Evolutionary conservation across 164 flowering plant species (phyloP), one percentile per base, ranked within the genome.

Genomic region (Magnolia kwangsiensis): DNA sequence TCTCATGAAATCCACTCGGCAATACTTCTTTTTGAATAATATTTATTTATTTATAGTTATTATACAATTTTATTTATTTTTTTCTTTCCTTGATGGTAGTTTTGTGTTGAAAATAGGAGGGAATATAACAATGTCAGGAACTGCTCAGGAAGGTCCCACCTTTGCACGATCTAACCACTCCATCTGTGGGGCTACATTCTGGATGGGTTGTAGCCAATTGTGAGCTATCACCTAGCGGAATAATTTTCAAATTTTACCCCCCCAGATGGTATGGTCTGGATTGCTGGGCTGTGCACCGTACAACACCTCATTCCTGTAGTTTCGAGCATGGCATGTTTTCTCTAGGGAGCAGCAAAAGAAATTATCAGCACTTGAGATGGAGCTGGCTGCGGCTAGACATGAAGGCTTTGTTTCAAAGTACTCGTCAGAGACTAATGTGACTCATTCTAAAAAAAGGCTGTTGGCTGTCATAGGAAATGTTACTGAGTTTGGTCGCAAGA

Each of bases 261-360:
- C 45, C n/a, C 13, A 11, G 61, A 55, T 55, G 61, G 13, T 55
- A 3, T 16, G 13, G 61, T 16, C 16, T 11, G 11, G 18, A 55
- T 55, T 55, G 61, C 61, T 55, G 18, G 61, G 61, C 61, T 55
- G 61, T 11, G 13, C 18, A 16, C 18, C 18, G 7, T 37, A 37
- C 45, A 37, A 37, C 7, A 37, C 7, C 45, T 37, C 45, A 37
- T 37, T 37, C 45, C 45, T 37, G 45, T 37, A 31, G 63, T 18
- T 63, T 58, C 29, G 51, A 23, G 20, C 14, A 13, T 76, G 29
- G 51, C 16, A 20, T 21, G 24, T 10, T 73, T 74, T 72, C 70
- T 31, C 55, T 81, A 95, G 98, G 85, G 98, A 95, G 83, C 92
- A 93, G 73, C 89, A 85, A 51, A 95, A 91, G 88, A 92, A 83